Percentiles rank a stretch among this genome's conserved stretches.
These are phyloP conservation scores for Globisporangium okanoganense DNA, from an alignment of 352 stramenopile species.

Conservation along the genomic window DNA sequence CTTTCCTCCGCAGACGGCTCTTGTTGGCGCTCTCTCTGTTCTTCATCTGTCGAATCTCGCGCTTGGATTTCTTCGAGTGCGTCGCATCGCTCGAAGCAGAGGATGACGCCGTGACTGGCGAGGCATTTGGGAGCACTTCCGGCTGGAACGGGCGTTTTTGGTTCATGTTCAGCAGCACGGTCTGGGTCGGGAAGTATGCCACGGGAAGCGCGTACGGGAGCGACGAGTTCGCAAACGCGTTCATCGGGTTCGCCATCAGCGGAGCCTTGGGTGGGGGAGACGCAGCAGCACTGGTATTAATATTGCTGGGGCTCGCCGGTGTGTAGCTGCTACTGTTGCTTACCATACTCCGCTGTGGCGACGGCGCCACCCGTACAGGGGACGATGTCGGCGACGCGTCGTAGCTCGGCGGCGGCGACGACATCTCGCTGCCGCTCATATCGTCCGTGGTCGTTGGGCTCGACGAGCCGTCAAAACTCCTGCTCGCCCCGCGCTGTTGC, in stretches of 20 bases:
- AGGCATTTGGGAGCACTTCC: slow-evolving; percentile 32
- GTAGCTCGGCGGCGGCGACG: slow-evolving; percentile 39
- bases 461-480: slow-evolving; percentile 17
- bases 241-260: neutral
- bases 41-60: slow-evolving; percentile 84
- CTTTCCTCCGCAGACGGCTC: slow-evolving; percentile 68
- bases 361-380: slow-evolving; percentile 8
- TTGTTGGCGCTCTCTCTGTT: slow-evolving; percentile 86
- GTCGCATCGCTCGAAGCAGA: slow-evolving; percentile 12
- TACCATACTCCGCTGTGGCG: neutral
- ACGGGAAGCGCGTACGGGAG: slow-evolving; percentile 65
- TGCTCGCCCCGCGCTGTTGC: slow-evolving; percentile 6
- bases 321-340: neutral
- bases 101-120: slow-evolving; percentile 6
- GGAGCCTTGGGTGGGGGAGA: neutral
- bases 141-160: slow-evolving; percentile 52
- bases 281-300: neutral
- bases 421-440: slow-evolving; percentile 45
- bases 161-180: slow-evolving; percentile 29
- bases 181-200: slow-evolving; percentile 42
- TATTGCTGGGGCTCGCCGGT: neutral
- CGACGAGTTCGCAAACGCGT: slow-evolving; percentile 15
- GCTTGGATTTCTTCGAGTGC: slow-evolving; percentile 66
- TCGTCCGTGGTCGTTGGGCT: slow-evolving; percentile 42
- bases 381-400: slow-evolving; percentile 23